These are phyloP conservation scores for Sanghuangporus baumii DNA, from an alignment of 1,284 basidiomycete genomes.

Conservation along the genomic window DNA sequence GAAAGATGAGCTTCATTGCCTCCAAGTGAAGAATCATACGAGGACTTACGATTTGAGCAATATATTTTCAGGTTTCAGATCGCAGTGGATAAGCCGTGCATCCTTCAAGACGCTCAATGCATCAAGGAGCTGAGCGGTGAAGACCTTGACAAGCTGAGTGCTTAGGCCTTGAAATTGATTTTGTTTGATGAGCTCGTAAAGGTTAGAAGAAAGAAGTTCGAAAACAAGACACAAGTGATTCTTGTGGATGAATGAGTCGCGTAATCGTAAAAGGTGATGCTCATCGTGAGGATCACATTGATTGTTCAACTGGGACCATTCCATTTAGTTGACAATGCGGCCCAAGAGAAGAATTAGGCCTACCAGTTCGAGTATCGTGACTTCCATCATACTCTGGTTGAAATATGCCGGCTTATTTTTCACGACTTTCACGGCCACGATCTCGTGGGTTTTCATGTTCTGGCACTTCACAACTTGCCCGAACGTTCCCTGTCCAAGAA, in stretches of 20 bases:
- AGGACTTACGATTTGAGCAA: constrained; percentile 83
- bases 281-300: constrained; percentile 90
- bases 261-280: constrained; percentile 94
- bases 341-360: constrained; percentile 27
- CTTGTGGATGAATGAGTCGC: constrained; percentile 95
- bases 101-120: constrained; percentile 92
- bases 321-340: background rate
- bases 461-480: constrained; percentile 99
- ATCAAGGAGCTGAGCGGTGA: constrained; percentile 93
- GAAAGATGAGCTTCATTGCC: background rate
- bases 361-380: constrained; percentile 93
- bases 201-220: constrained; percentile 93
- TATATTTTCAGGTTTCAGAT: constrained; percentile 97
- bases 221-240: constrained; percentile 97
- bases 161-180: constrained; percentile 98
- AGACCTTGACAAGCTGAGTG: constrained; percentile 96
- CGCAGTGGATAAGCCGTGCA: constrained; percentile 94
- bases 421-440: constrained; percentile 98
- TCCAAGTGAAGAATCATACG: constrained; percentile 10
- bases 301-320: constrained; percentile 70
- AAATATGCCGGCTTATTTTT: constrained; percentile 99
- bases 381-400: constrained; percentile 99
- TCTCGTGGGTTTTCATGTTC: constrained; percentile 98
- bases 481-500: constrained; percentile 97
- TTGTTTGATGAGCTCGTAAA: constrained; percentile 99